Evolutionary conservation across 768 basidiomycete species (phyloP), one percentile per base, ranked within the genome.

Genomic region (Artomyces pyxidatus): DNA sequence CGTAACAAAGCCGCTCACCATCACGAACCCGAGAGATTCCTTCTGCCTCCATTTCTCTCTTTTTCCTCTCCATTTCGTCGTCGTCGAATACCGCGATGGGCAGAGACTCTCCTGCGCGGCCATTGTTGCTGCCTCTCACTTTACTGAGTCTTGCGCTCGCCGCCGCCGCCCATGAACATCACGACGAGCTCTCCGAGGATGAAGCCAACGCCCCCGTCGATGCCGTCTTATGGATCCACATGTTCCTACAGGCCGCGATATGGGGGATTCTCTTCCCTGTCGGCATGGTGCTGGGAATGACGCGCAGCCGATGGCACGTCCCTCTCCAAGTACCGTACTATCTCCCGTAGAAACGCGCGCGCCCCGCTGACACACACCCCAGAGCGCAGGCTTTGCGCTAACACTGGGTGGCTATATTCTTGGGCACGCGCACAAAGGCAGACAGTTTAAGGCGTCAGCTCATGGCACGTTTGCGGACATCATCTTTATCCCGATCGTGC

Each of bases 231-330:
- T 88, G 82, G 78, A 76, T 90, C 19, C 92, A 95, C 62, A 91
- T 93, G 45, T 70, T 73, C 27, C 63, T 95, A 11, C 93, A 96
- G 58, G 78, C 75, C 3, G 58, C 74, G 7, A 80, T 88, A 4
- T 95, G 93, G 93, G 90, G 89, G 3, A 58, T 95, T 2, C 60
- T 92, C 27, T 96, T 95, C 60, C 93, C 93, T 0, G 71, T 82
- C 6, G 93, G 83, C 25, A 86, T 87, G 85, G 81, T 88, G 0
- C 65, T 88, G 4, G 84, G 84, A 16, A 67, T 89, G 14, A 67
- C 79, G n/a, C 73, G 81, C 51, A 93, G 90, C 63, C 76, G 81
- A 59, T 94, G 87, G 83, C 93, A 96, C 63, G 90, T 93, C 38
- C 92, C 93, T 5, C 63, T 92, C 4, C 93, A 95, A 68, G 87